A percentile compares a stretch with the other conserved stretches of the same genome.
Conservation (phyloP, 2,329 filamentous ascomycete genomes). For the Pseudogymnoascus sp. region DNA sequence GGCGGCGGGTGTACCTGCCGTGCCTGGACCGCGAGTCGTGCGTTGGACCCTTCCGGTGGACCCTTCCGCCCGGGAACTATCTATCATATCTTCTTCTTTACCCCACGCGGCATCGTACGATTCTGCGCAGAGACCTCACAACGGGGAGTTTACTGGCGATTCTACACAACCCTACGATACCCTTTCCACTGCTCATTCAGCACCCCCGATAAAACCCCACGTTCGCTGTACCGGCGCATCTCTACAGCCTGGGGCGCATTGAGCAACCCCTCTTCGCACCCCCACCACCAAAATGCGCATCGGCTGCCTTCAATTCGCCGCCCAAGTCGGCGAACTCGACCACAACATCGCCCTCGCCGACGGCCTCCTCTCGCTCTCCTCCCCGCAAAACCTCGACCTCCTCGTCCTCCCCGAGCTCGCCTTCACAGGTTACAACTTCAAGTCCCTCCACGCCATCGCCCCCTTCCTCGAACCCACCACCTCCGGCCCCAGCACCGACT, state of each 20-base stretch:
- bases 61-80: neutral
- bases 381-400: conserved; percentile 52
- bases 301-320: conserved; percentile 64
- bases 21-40: neutral
- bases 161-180: neutral
- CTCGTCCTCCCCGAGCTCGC: conserved; percentile 70
- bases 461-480: conserved; percentile 59
- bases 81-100: neutral
- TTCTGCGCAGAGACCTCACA: neutral
- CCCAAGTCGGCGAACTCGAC: conserved; percentile 57
- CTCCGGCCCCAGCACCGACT: conserved; percentile 57
- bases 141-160: neutral
- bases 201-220: neutral
- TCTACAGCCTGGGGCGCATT: neutral
- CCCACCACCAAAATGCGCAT: conserved; percentile 47
- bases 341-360: conserved; percentile 65
- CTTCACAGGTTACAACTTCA: conserved; percentile 67
- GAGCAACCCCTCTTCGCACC: neutral
- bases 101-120: neutral
- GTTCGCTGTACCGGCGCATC: neutral
- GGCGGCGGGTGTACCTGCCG: neutral
- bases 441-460: conserved; percentile 53
- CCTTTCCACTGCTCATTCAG: neutral
- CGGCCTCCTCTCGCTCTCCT: conserved; percentile 46
- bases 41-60: neutral